A percentile compares a stretch with the other conserved stretches of the same genome.
These are phyloP conservation scores for Didymella pinodella DNA, from an alignment of 2,329 filamentous ascomycete genomes.

Conservation along the genomic window DNA sequence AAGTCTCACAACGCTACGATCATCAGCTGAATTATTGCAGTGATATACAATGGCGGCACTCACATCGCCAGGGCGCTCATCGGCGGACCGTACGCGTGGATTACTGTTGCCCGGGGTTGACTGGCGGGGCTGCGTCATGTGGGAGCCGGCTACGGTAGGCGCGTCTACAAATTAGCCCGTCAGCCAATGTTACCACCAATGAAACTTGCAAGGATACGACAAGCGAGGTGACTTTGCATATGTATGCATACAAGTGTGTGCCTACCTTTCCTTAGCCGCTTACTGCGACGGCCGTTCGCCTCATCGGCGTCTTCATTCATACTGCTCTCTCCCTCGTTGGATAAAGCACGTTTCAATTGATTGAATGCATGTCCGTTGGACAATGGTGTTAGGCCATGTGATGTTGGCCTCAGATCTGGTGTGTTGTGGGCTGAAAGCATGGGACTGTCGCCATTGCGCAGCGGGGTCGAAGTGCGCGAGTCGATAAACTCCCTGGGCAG, in stretches of 20 bases:
- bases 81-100: slow-evolving; percentile 61
- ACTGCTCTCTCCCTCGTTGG: slow-evolving; percentile 61
- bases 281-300: slow-evolving; percentile 74
- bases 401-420: slow-evolving; percentile 67
- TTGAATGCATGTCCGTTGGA: slow-evolving; percentile 62
- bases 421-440: slow-evolving; percentile 70
- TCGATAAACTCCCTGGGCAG: slow-evolving; percentile 62
- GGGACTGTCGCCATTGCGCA: slow-evolving; percentile 69
- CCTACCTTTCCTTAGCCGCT: slow-evolving; percentile 87
- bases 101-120: slow-evolving; percentile 70
- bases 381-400: slow-evolving; percentile 54
- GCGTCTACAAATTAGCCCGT: slow-evolving; percentile 54
- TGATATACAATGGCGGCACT: slow-evolving; percentile 22
- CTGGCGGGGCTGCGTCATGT: slow-evolving; percentile 93
- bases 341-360: slow-evolving; percentile 77
- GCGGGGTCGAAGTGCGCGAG: slow-evolving; percentile 65
- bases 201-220: slow-evolving; percentile 17
- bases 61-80: slow-evolving; percentile 67
- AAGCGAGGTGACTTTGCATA: slow-evolving; percentile 25
- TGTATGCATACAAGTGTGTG: slow-evolving; percentile 25
- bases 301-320: slow-evolving; percentile 65
- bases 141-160: slow-evolving; percentile 91
- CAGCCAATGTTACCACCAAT: slow-evolving; percentile 39
- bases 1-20: slow-evolving; percentile 80
- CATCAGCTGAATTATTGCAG: slow-evolving; percentile 38